Conservation (phyloP, 2,329 filamentous ascomycete genomes). For the Bipolaris cookei region DNA sequence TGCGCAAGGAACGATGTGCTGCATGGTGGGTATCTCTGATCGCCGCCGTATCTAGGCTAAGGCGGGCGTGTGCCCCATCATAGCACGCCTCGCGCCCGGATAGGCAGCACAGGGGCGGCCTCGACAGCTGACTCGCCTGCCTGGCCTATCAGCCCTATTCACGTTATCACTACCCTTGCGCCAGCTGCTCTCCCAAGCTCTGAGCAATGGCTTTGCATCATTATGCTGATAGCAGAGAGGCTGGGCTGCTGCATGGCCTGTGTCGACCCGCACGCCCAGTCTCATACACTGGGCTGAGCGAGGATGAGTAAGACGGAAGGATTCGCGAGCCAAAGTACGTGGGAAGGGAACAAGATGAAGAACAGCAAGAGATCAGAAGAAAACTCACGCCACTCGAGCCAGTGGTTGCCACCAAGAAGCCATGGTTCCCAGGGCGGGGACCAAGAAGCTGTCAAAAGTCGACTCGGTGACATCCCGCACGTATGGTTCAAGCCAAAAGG, state of each 20-base stretch:
- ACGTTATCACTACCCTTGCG: constrained; percentile 26
- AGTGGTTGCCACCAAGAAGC: not conserved
- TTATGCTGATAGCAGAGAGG: constrained; percentile 18
- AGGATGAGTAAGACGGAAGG: too few relatives aligned
- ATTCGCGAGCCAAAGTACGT: too few relatives aligned
- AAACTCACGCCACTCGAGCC: not conserved
- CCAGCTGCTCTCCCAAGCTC: constrained; percentile 6
- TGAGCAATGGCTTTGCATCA: constrained; percentile 19
- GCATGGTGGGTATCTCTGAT: constrained; percentile 9
- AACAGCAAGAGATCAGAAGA: not conserved
- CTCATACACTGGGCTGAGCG: too few relatives aligned
- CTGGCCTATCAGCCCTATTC: constrained; percentile 24
- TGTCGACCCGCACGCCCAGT: not conserved
- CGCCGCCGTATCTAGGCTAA: constrained; percentile 6
- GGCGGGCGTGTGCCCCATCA: constrained; percentile 6
- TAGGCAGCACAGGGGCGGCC: constrained; percentile 9
- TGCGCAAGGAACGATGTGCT: constrained; percentile 2
- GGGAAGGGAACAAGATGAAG: not conserved
- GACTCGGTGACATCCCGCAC: constrained; percentile 33
- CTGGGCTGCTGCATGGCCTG: constrained; percentile 1
- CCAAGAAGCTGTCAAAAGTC: not conserved
- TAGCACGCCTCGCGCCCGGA: not conserved
- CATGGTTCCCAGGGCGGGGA: constrained; percentile 3
- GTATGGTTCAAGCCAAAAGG: constrained; percentile 27
- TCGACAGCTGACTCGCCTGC: constrained; percentile 5